Base-by-base conservation (phyloP, 1,284 basidiomycete species). In the Rhodotorula glutinis region DNA sequence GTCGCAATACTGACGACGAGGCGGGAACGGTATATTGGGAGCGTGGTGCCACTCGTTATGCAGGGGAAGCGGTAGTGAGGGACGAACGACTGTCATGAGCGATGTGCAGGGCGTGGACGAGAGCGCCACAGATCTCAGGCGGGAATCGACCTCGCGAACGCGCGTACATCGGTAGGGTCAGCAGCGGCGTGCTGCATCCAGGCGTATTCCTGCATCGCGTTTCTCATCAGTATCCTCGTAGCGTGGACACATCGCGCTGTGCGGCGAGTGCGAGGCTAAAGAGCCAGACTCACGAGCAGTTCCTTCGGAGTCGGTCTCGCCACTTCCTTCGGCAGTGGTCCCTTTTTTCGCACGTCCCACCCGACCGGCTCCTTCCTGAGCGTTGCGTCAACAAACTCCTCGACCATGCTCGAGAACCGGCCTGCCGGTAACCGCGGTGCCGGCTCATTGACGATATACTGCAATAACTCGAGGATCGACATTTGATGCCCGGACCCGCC, bases 361-460 rank as follows among this genome's bases (percentile, higher is more conserved):
- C 69, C 71, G 13, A 71, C 84, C 3, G 90, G 90, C 74, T 92
- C 88, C 80, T 96, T 96, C 76, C 87, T 76, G 77, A 96, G 79
- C 80, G 91, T 95, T 25, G 70, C 72, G 29, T 77, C 69, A 40
- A 77, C 69, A 55, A 77, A 77, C 27, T 87, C 83, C 40, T 86
- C 86, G 59, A 86, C 61, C 38, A 63, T 61, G 29, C 60, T 29
- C 23, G 58, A 56, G 60, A 75, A 77, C 53, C 71, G 71, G 44
- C 74, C 84, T 0, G 86, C 83, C 21, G 85, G 85, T 63, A 97
- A 79, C 74, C 85, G 82, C 40, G 93, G 93, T 40, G 93, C 91
- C 25, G 93, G 91, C 79, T 97, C 93, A 75, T 95, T 93, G 66
- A 98, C 96, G 75, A 98, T 98, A 76, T 97, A 92, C 76, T 98